Percentiles rank a stretch among this genome's conserved stretches.
These are phyloP conservation scores for Cnidoscolus chayamansa DNA, from an alignment of 441 rosid species.

Conservation along the genomic window DNA sequence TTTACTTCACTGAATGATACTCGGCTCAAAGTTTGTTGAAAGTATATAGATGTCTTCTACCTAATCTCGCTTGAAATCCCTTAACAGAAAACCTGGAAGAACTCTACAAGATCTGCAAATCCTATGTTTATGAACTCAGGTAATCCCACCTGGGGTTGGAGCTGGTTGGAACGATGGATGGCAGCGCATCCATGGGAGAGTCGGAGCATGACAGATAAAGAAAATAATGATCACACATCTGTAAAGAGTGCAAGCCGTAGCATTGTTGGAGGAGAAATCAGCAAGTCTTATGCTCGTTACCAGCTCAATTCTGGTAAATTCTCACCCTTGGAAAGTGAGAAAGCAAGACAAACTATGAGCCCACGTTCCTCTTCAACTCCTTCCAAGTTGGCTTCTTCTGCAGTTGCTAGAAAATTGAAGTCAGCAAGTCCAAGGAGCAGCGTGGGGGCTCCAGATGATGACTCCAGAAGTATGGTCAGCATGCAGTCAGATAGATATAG, in stretches of 20 bases:
- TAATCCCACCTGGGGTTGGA: conserved; percentile 96
- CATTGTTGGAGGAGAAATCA: conserved; percentile 54
- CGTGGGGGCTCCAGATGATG: conserved; percentile 42
- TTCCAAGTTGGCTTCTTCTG: conserved; percentile 41
- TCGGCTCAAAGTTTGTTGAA: conserved; percentile 9
- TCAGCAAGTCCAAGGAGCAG: conserved; percentile 52
- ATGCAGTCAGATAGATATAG: conserved; percentile 52
- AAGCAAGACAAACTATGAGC: conserved; percentile 37
- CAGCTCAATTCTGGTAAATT: conserved; percentile 61
- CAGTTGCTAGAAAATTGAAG: conserved; percentile 49
- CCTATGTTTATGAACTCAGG: conserved; percentile 69
- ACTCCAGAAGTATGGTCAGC: conserved; percentile 61
- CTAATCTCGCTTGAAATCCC: conserved; percentile 15
- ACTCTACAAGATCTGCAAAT: conserved; percentile 38
- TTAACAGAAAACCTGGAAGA: conserved; percentile 62
- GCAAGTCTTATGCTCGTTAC: conserved; percentile 58
- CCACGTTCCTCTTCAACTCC: conserved; percentile 60
- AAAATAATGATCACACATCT: conserved; percentile 43
- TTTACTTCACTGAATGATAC: conserved; percentile 1
- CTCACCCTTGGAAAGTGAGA: conserved; percentile 48
- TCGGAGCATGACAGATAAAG: conserved; percentile 48
- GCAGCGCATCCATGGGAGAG: conserved; percentile 84
- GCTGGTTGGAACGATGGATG: conserved; percentile 97
- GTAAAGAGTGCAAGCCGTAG: conserved; percentile 43
- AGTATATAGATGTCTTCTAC: background rate